phyloP scores from a whole-genome alignment of 177 flowering plant genomes.

The Tripterygium wilfordii region DNA sequence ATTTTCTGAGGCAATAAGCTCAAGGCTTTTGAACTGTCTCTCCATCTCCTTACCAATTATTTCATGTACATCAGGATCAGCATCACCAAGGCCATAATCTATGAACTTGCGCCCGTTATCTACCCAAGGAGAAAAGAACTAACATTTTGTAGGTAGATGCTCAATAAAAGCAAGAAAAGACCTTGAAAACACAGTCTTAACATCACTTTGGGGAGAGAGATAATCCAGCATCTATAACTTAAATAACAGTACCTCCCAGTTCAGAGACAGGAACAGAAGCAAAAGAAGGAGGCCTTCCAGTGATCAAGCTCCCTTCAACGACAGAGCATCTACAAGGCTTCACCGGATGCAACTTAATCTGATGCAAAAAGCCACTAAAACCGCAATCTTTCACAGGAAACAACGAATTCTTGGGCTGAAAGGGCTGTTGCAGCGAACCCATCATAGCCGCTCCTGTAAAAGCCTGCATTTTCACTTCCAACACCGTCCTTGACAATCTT shows the following conservation, averaged over 20 bases:
- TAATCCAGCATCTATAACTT: background rate
- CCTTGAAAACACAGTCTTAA: background rate
- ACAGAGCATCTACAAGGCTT: conserved; percentile 32
- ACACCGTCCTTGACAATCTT: too few species aligned
- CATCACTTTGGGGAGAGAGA: too few species aligned
- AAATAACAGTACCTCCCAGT: conserved; percentile 33
- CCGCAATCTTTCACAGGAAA: conserved; percentile 20
- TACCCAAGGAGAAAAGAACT: conserved; percentile 6
- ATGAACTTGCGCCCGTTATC: conserved; percentile 40
- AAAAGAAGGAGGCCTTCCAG: conserved; percentile 50
- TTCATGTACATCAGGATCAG: conserved; percentile 69
- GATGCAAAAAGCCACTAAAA: conserved; percentile 20
- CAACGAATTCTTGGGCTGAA: conserved; percentile 21
- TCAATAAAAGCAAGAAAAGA: background rate
- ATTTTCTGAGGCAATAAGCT: conserved; percentile 94
- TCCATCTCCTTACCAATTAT: conserved; percentile 77
- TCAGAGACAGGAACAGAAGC: conserved; percentile 42
- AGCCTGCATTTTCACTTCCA: conserved; percentile 42
- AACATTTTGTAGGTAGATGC: background rate
- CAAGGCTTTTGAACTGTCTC: conserved; percentile 73
- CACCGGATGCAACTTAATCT: conserved; percentile 20
- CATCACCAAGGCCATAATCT: conserved; percentile 49
- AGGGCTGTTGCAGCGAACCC: conserved; percentile 54
- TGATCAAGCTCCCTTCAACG: conserved; percentile 46
- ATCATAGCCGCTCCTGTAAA: conserved; percentile 42